Base-by-base conservation (phyloP, 1,284 basidiomycete species). In the Peniophora sp. region DNA sequence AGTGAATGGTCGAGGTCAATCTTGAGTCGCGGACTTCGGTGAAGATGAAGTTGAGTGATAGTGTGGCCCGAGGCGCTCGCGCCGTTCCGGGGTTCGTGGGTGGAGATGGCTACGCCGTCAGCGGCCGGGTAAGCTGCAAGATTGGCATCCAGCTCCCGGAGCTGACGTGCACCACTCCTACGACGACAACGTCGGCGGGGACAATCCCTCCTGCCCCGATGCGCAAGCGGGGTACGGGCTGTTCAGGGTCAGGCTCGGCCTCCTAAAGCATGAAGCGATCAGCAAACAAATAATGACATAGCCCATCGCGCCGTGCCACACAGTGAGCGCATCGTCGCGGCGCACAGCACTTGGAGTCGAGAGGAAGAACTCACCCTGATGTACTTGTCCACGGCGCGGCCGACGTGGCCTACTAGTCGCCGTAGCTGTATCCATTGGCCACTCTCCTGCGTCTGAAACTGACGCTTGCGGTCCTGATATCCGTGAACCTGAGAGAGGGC, bases 371-470 rank as follows among this genome's bases (percentile, higher is more conserved):
- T 8, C 22, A 45, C 44, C 44, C 44, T 22, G 6, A 45, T 9
- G 20, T 45, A 45, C 22, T 25, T 45, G 19, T 45, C 44, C 14
- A 45, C 44, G 14, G 44, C 44, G 12, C 44, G 44, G 20, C 44
- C 44, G 12, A 45, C 44, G 23, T 45, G 44, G 19, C 44, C 20
- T 22, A 25, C 44, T 5, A 45, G 44, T 25, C 44, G 19, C 23
- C 44, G 17, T n/a, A 22, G 44, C 44, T 22, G 19, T n/a, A 45
- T 45, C 44, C 44, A 45, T 22, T 25, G 19, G 5, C 44, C 44
- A 25, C 23, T 45, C 44, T 45, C 44, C 44, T 45, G 44, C 23
- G 44, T 45, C 44, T 45, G 44, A 3, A 45, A 45, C 44, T 45
- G 44, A 22, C 44, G 19, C 23, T 45, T 45, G n/a, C 23, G 14